Base-by-base conservation (phyloP, 495 filamentous ascomycete genomes). In the Penicillium pancosmium region DNA sequence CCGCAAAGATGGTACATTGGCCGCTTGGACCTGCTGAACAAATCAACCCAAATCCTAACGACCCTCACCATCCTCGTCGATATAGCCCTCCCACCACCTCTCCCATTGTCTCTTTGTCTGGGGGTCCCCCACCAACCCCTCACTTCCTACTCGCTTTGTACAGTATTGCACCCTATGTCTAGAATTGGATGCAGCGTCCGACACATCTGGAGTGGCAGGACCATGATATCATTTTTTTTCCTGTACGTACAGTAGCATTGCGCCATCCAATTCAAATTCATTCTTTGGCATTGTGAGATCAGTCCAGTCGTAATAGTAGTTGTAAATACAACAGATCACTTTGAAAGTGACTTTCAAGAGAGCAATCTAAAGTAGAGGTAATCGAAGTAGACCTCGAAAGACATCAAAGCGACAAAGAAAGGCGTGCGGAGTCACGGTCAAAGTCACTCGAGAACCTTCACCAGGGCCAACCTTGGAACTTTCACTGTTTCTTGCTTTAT, bases 1-100 rank as follows among this genome's bases (percentile, higher is more conserved):
- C 23, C 84, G 95, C 46, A 86, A 85, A 61, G 90, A 98, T 69
- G 94, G 94, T 50, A 79, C 91, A 53, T 87, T 98, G 19, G 94
- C 91, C 18, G 90, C 95, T 43, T 98, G 94, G 95, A 89, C 90
- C 13, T 96, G 91, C 69, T 96, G 69, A 69, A 60, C 8, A 12
- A 27, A 7, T 38, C 16, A 8, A 58, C 43, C 18, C 25, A 25
- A 48, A 33, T 36, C 34, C 38, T 31, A n/a, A 18, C 16, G 16
- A 44, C 16, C 41, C 3, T 44, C 16, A 40, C 36, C 36, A 40
- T 5, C 4, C 1, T 13, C 41, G 19, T 8, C 16, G 7, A 44
- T 44, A 16, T 51, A 38, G 51, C 25, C 48, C 34, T 40, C 34
- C 43, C 48, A 21, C 54, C 43, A 54, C 57, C 50, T 51, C 38